Base-by-base conservation (phyloP, 805 yeast species). In the Ogataea corticis region DNA sequence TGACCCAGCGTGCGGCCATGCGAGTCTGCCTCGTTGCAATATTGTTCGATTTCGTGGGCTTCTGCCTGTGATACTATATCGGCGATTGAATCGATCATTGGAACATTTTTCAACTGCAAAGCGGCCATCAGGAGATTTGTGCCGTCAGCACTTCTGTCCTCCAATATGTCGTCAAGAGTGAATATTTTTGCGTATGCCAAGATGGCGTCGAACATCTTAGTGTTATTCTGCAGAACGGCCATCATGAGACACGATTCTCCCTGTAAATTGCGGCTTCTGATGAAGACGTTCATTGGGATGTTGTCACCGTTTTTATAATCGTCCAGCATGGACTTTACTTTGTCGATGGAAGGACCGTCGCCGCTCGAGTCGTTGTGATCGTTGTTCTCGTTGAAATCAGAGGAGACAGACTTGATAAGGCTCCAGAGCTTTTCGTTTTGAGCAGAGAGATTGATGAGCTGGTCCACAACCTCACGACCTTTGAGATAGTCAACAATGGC, bases 211-310 rank as follows among this genome's bases (percentile, higher is more conserved):
- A 87, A 76, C 0, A 79, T 59, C 4, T 67, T 68, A 33, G 65
- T 56, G 46, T 77, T 78, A 34, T 67, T 67, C 16, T 77, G 62
- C 35, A 71, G 73, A 2, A 87, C 67, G 0, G 92, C 86, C 48
- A 79, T 66, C 72, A 81, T 76, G 33, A 91, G 61, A 11, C 83
- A 69, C 2, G 96, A 86, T 55, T 87, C 91, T 1, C 97, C 96
- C 15, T 71, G 62, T 0, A 65, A 59, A n/a, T 70, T 68, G 32
- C 80, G 60, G 40, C 74, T 68, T 41, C 63, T 58, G 1, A 79
- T 44, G 40, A 54, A 58, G 10, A 50, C 45, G 11, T 61, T 63
- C 6, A 15, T 4, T 2, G 56, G 49, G 0, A 60, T 42, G 27
- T 25, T n/a, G 1, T 37, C 40, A 7, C 48, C 51, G 23, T 33